These are phyloP conservation scores for Candida dubliniensis DNA, from an alignment of 1,139 yeast species.

Conservation along the genomic window DNA sequence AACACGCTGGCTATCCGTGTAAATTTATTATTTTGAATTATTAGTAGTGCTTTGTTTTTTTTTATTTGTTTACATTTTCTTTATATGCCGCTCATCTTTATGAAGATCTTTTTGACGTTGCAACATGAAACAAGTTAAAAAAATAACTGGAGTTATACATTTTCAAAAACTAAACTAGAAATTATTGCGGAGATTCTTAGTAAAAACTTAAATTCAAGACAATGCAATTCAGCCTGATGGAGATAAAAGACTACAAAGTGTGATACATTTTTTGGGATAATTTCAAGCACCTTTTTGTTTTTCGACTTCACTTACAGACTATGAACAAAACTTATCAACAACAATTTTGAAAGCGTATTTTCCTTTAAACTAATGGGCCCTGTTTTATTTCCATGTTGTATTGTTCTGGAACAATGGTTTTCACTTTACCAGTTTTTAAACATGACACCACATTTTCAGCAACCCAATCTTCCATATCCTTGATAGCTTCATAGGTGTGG, in stretches of 20 bases:
- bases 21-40: background rate
- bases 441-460: conserved; percentile 46
- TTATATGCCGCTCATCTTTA: background rate
- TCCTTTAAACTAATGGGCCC: background rate
- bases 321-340: background rate
- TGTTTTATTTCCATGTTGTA: background rate
- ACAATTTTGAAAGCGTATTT: no score
- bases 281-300: background rate
- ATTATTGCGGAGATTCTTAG: background rate
- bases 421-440: conserved; percentile 59
- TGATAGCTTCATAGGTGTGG: conserved; percentile 57
- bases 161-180: no score
- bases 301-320: background rate
- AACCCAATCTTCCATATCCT: conserved; percentile 58
- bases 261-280: no score
- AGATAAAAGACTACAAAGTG: no score
- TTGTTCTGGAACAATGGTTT: conserved; percentile 69
- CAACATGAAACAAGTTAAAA: background rate
- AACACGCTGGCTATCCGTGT: no score
- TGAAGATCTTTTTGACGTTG: background rate
- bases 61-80: background rate
- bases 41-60: background rate
- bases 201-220: background rate
- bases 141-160: background rate
- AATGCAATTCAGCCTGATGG: no score